Base-by-base conservation (phyloP, 495 filamentous ascomycete species). In the Penicillium pancosmium region DNA sequence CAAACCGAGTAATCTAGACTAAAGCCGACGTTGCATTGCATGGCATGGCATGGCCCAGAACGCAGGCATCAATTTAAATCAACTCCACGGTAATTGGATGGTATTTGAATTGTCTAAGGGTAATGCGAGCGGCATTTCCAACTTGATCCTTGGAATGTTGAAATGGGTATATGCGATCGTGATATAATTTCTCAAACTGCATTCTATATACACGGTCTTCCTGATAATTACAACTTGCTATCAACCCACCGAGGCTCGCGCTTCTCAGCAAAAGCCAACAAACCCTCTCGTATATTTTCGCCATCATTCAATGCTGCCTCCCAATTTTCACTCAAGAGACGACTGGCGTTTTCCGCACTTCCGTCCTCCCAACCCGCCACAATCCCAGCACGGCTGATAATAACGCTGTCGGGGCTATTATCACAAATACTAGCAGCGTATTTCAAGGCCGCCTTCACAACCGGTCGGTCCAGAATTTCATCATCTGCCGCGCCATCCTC, bases 221-320 rank as follows among this genome's bases (percentile, higher is more conserved):
- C 0, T 31, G 8, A 31, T 31, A 4, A 31, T 59, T 46, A 92
- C 67, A 93, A 63, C 74, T 91, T 92, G 69, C 84, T 86, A 63
- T 84, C 77, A 65, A 80, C 81, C 89, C 90, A 92, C 52, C 71
- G 78, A 27, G 88, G 81, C 70, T 80, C 79, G 74, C 89, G 78
- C 77, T 82, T 90, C 81, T 91, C 89, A 48, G 86, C 80, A 80
- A 93, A 92, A 56, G 86, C 86, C 71, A 62, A 78, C 38, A 92
- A 72, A 0, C 89, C 90, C 72, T 92, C 90, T 60, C 70, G 79
- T 65, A 88, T 83, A 75, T 92, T 92, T 67, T 86, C 80, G 4
- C 87, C 89, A 12, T 65, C 75, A 47, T 84, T 74, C 59, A 93
- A 76, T 11, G 79, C 57, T 58, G 79, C 76, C 35, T 84, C 88